Evolutionary conservation across 768 basidiomycete species (phyloP), one percentile per base, ranked within the genome.

Genomic region (Grammothele lineata): DNA sequence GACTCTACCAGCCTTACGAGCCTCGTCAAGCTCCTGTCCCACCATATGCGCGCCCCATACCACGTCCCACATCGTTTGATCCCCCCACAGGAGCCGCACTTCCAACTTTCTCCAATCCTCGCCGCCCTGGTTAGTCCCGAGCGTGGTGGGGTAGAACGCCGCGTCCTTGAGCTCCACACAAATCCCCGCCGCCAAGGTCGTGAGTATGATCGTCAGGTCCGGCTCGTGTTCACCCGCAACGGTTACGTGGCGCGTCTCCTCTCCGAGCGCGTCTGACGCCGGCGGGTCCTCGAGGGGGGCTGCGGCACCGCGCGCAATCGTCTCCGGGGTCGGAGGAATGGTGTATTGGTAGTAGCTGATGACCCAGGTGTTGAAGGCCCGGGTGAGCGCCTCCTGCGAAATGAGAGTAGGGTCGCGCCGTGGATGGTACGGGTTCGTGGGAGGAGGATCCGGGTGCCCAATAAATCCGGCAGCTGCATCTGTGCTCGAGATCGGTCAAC

Each of bases 81-180:
- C 48, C 30, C 48, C 40, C 24, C 26, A 27, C 32, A 51, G 35
- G 23, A 17, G 21, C 23, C 44, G 35, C 25, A 51, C 40, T 35
- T 46, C 44, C n/a, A 46, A 36, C 2, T 17, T 11, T 3, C 5
- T n/a, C 50, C 50, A 51, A 7, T 21, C 12, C 7, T 37, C 14
- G n/a, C 34, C 42, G n/a, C n/a, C n/a, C n/a, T n/a, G n/a, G n/a
- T n/a, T n/a, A n/a, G n/a, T n/a, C n/a, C n/a, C n/a, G n/a, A n/a
- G n/a, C 4, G 26, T 21, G 2, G 25, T 7, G n/a, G 18, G 18
- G 27, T 7, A 30, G 27, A 30, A 30, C 14, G 9, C 18, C 40
- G 26, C 10, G 9, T 33, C n/a, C 32, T 18, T 30, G 14, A 24
- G 5, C 32, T 1, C 34, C 32, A 3, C 7, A 18, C 2, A 17